Conservation (phyloP, 805 yeast genomes). For the Candida khao-thaluensis region DNA sequence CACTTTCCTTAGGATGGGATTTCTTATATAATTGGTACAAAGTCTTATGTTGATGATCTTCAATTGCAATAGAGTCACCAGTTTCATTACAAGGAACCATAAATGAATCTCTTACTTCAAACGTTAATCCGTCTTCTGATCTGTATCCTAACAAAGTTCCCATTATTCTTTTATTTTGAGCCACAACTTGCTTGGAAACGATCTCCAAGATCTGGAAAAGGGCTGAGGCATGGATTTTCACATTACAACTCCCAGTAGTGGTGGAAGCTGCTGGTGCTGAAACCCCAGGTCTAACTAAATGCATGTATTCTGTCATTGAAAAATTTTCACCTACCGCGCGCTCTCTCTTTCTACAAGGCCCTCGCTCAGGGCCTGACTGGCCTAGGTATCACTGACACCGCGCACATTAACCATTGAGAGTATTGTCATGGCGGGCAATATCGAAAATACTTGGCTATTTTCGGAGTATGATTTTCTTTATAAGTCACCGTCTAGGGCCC, state of each 20-base stretch:
- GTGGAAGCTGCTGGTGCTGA: conserved; percentile 46
- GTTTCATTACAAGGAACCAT: conserved; percentile 79
- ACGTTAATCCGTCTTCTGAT: conserved; percentile 77
- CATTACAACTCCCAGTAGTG: conserved; percentile 49
- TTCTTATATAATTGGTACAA: conserved; percentile 70
- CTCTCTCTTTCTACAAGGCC: background rate
- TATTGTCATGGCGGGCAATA: background rate
- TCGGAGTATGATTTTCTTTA: conserved; percentile 32
- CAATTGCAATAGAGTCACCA: conserved; percentile 71
- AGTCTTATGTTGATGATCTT: conserved; percentile 70
- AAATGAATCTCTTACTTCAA: conserved; percentile 73
- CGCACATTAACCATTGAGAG: too few species aligned
- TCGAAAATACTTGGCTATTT: conserved; percentile 37
- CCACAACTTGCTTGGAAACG: conserved; percentile 49
- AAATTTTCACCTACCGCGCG: conserved; percentile 10
- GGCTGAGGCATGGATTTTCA: conserved; percentile 66
- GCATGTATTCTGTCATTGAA: conserved; percentile 37
- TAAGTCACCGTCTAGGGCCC: conserved; percentile 32
- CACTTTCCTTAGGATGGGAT: conserved; percentile 73
- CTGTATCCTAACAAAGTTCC: conserved; percentile 82
- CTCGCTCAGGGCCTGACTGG: too few species aligned
- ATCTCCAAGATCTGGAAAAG: conserved; percentile 76
- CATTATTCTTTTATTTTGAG: conserved; percentile 55
- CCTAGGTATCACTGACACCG: too few species aligned
- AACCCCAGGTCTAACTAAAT: conserved; percentile 51